Evolutionary conservation across 2,329 filamentous ascomycete species (phyloP), one percentile per base, ranked within the genome.

Genomic region (Trichoderma lentiforme): DNA sequence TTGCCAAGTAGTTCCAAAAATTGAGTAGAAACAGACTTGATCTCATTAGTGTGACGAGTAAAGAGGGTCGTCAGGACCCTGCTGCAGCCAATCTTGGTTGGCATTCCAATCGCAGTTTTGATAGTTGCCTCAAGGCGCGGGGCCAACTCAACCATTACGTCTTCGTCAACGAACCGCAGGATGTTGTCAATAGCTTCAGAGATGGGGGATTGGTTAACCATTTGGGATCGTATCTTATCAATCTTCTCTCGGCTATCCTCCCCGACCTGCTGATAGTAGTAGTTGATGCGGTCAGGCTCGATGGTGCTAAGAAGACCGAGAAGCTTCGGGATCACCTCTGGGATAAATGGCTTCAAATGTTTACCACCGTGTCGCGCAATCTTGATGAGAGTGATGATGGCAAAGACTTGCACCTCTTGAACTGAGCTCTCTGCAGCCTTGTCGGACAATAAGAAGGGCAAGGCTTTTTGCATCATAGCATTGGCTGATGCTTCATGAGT

Each of bases 111-210:
- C 1, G 95, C 93, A 30, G 88, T 90, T 79, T 95, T 96, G 81
- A 98, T 93, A 0, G 92, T 91, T 34, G 88, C 87, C 79, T 96
- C 92, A 0, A 99, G 86, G 58, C 86, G 88, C 2, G 91, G 90
- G 43, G 91, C 90, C 11, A 98, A 85, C 24, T 90, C 86, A 60
- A 87, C 86, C 89, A 98, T 95, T n/a, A 92, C 91, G 5, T 86
- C 83, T 7, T 90, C 90, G 78, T 98, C 94, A 2, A 97, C 86
- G 67, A 93, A 90, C 73, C 97, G 94, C 36, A 99, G 88, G 77
- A 93, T 94, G 74, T 95, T 89, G 76, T 97, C 93, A 71, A 98
- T 94, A 1, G 94, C 94, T 80, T 98, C 95, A 77, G 95, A 97
- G 74, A 99, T 90, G 0, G 96, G 95, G 18, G 94, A 97, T 67